Conservation (phyloP, 805 yeast species). For the Metschnikowia continentalis region DNA sequence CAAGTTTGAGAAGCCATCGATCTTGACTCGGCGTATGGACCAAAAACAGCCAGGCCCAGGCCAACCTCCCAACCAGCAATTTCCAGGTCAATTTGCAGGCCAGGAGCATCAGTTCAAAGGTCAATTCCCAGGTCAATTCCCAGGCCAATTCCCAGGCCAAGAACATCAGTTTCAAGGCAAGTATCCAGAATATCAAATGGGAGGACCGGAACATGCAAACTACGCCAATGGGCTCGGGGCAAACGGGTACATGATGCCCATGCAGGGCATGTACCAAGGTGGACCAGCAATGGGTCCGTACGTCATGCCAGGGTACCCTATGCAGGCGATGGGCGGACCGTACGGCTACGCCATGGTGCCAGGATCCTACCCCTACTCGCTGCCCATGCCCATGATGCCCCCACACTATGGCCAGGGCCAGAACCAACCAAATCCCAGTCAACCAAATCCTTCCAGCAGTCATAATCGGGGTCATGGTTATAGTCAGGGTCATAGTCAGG, state of each 20-base stretch:
- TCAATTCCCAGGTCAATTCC: too few relatives aligned
- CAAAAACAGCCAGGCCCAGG: neutral
- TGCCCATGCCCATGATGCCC: neutral
- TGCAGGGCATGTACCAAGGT: neutral
- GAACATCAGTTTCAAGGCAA: too few relatives aligned
- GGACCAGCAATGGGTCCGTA: neutral
- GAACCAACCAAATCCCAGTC: too few relatives aligned
- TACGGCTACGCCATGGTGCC: neutral
- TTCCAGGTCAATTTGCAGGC: too few relatives aligned
- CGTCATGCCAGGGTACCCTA: neutral
- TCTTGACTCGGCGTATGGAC: neutral
- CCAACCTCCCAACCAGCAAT: neutral
- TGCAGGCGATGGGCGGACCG: constrained; percentile 1
- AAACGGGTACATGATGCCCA: neutral
- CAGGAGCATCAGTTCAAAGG: too few relatives aligned
- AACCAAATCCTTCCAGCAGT: too few relatives aligned
- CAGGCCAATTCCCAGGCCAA: too few relatives aligned
- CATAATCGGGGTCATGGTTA: too few relatives aligned
- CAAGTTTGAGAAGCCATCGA: neutral
- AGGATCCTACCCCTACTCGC: neutral
- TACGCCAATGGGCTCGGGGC: neutral
- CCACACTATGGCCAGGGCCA: too few relatives aligned
- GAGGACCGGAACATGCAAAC: neutral
- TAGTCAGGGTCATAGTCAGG: too few relatives aligned
- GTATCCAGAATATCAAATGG: neutral